Evolutionary conservation across 1,139 yeast species (phyloP).

Genomic region (Kurtzmaniella quercitrusa): DNA sequence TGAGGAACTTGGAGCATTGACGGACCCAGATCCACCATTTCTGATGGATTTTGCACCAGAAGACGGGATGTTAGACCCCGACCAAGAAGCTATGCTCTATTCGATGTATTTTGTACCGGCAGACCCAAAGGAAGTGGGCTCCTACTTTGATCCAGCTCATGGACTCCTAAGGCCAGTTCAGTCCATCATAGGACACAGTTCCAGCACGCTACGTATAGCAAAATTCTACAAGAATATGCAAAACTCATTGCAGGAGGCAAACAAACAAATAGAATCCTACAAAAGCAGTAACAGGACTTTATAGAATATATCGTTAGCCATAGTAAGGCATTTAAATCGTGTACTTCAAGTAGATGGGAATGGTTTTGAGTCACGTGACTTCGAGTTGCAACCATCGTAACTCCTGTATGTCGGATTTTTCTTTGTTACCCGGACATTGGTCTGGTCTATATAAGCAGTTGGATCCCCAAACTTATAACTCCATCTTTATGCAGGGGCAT

Average conservation of each 20-base stretch:
- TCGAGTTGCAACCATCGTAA: too few species aligned
- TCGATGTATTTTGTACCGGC: slow-evolving; percentile 26
- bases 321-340: background rate
- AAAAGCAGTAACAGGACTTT: background rate
- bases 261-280: background rate
- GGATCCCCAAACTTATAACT: slow-evolving; percentile 24
- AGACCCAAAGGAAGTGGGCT: slow-evolving; percentile 15
- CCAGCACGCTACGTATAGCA: background rate
- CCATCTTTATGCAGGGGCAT: slow-evolving; percentile 99
- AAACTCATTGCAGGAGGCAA: background rate
- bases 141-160: slow-evolving; percentile 19
- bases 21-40: slow-evolving; percentile 7
- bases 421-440: slow-evolving; percentile 5
- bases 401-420: too few species aligned
- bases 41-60: slow-evolving; percentile 11
- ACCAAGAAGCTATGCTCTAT: slow-evolving; percentile 28
- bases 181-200: slow-evolving; percentile 17
- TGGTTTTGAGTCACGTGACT: background rate
- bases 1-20: slow-evolving; percentile 16
- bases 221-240: background rate
- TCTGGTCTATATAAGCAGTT: background rate
- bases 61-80: slow-evolving; percentile 28
- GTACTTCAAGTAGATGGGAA: background rate
- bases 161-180: background rate
- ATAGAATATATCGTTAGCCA: background rate